Percentiles rank a stretch among this genome's conserved stretches.
phyloP scores from a whole-genome alignment of 2,329 filamentous ascomycete species.

The Colletotrichum sp. region DNA sequence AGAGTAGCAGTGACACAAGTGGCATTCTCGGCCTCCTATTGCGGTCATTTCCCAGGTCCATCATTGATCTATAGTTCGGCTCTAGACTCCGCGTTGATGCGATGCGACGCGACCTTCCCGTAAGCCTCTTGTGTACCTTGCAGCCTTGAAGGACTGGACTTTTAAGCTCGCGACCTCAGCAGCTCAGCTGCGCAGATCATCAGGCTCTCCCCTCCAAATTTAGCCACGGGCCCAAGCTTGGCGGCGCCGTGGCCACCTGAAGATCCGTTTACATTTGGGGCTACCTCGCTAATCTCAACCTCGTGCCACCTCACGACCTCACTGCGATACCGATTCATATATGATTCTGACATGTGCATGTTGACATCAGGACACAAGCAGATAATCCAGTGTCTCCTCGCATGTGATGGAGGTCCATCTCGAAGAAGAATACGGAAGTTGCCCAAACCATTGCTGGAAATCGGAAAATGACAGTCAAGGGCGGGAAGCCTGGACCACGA shows the following conservation, averaged over 20 bases:
- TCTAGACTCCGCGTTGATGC: not conserved
- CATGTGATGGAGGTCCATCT: not conserved
- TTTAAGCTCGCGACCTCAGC: not conserved
- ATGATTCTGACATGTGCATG: not conserved
- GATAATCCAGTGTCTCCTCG: not conserved
- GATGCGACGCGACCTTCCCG: not conserved
- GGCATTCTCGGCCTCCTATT: not conserved
- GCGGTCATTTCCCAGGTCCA: not conserved
- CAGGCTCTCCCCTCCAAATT: not conserved
- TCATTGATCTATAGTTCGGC: not conserved
- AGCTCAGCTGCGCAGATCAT: slow-evolving; percentile 5
- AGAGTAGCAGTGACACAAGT: not conserved
- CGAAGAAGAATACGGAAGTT: not conserved
- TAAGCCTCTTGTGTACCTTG: not conserved
- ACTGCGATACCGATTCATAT: too few relatives aligned
- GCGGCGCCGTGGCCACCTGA: not conserved
- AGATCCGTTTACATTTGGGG: not conserved
- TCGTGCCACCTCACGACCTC: not conserved
- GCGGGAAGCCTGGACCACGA: not conserved
- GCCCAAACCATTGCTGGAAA: not conserved
- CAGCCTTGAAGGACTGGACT: not conserved
- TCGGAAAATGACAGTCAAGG: not conserved
- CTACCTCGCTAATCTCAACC: not conserved
- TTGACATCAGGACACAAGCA: not conserved
- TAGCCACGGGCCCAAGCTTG: not conserved